phyloP scores from a whole-genome alignment of 1,284 basidiomycete genomes.

The Polyporus tsugae region DNA sequence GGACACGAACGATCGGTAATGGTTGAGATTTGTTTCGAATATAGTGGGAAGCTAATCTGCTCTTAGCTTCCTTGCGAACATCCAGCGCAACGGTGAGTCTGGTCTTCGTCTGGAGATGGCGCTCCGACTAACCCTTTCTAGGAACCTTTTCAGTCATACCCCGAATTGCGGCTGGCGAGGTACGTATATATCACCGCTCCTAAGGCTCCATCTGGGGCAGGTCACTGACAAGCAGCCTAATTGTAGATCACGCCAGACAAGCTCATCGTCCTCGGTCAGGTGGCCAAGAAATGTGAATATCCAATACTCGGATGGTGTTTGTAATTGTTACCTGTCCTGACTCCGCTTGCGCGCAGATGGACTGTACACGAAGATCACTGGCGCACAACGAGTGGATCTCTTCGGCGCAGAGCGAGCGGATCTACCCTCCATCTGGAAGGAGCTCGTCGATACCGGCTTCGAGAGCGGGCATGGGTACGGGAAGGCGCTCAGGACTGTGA shows the following conservation, averaged over 20 bases:
- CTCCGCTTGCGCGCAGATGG: conserved; percentile 40
- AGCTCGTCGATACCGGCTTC: conserved; percentile 72
- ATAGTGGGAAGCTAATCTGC: conserved; percentile 3
- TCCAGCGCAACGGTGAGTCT: conserved; percentile 71
- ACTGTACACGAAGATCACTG: conserved; percentile 77
- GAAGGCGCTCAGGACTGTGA: conserved; percentile 63
- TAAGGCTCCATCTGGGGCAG: neutral
- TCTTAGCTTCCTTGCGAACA: conserved; percentile 72
- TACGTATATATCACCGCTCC: conserved; percentile 27
- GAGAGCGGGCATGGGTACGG: conserved; percentile 84
- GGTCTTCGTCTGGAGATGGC: neutral
- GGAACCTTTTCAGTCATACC: conserved; percentile 80
- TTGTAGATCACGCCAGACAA: conserved; percentile 68
- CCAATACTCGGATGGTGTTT: neutral
- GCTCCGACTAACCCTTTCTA: conserved; percentile 17
- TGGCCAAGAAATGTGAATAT: conserved; percentile 70
- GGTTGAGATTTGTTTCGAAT: conserved; percentile 24
- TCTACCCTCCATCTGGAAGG: conserved; percentile 81
- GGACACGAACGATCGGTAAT: conserved; percentile 67
- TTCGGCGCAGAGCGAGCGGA: conserved; percentile 82
- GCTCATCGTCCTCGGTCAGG: conserved; percentile 72
- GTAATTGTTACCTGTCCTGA: neutral
- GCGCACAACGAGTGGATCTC: conserved; percentile 74
- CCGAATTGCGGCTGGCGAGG: conserved; percentile 72
- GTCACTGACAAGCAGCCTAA: neutral